Base-by-base conservation (phyloP, 2,329 filamentous ascomycete genomes). In the Cordyceps militaris region DNA sequence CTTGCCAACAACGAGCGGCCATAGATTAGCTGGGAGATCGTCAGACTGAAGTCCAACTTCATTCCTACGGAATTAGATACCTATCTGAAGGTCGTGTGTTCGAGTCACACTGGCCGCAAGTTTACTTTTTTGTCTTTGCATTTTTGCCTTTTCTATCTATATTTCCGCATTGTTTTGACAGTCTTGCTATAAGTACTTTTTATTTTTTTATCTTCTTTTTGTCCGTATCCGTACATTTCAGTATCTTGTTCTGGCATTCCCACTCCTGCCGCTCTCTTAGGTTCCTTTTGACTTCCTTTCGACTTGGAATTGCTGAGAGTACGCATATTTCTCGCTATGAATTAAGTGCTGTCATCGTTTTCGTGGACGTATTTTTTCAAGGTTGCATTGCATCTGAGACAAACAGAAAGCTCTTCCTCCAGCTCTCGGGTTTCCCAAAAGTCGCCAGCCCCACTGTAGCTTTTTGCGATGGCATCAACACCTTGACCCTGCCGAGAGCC, bases 11-110 rank as follows among this genome's bases (percentile, higher is more conserved):
- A 57, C 46, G 43, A 26, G 70, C 66, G 65, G 62, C 64, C 64
- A 65, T 66, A 66, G 64, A 64, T 66, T 63, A 66, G 64, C 64
- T 66, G 64, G 63, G 64, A 66, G 64, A 66, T 64, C 63, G 64
- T 66, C 64, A 66, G 64, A 66, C 64, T 65, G 63, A 66, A 66
- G 64, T 60, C 13, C 57, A 65, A 64, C 63, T 65, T 66, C 64
- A 66, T 64, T 66, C 63, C 63, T 62, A 63, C 62, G 64, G 62
- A 55, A 24, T 55, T 55, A 46, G 52, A 63, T 63, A 49, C 62
- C 61, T 66, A 66, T 66, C 64, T 66, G 64, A 65, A 66, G 63
- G 64, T 64, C 64, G 63, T 65, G 64, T 65, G 64, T 66, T 64
- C 63, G 64, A 66, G 63, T 63, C 64, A 66, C 64, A 66, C 64